Base-by-base conservation (phyloP, 169 alveolate species). In the Eimeria praecox region DNA sequence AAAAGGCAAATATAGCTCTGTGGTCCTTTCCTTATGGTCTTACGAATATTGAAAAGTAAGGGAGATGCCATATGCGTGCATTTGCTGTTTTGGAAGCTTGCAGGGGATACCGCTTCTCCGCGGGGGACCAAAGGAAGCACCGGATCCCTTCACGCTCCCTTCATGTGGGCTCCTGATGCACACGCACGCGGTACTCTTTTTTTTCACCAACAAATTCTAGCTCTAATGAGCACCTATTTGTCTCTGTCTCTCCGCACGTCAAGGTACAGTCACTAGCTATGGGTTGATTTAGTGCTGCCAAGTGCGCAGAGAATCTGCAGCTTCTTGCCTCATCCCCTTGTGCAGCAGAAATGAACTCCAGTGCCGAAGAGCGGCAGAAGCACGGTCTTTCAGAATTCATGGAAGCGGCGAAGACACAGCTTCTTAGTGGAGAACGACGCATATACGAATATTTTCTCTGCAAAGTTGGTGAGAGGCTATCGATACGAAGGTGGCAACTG, bases 401-500 rank as follows among this genome's bases (percentile, higher is more conserved):
- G 33, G 96, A 97, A 18, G 97, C 96, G 30, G 96, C 97, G 59
- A 92, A 95, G 78, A 56, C 94, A 24, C 88, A 95, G 90, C 91
- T 96, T 18, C 94, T 98, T 64, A 95, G 97, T 56, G 98, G 98
- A 3, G 98, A 98, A 83, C 96, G 97, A 92, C 92, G 98, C n/a
- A 90, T 98, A 40, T 98, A 96, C 91, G 99, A 98, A 90, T 98
- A 97, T 94, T 97, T 98, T 89, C 95, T 98, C 49, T 98, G 99
- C 64, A 98, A 98, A 86, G 99, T 98, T 40, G 99, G 99, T 88
- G 97, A 40, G 98, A 73, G 18, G 20, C 16, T 73, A 33, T 24
- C 10, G 30, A 4, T 30, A n/a, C n/a, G n/a, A 73, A 73, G 42
- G 75, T 14, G 0, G n/a, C 40, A 12, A 38, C 54, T 33, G 85